phyloP scores from a whole-genome alignment of 495 filamentous ascomycete genomes.

The Tetracladium marchalianum region DNA sequence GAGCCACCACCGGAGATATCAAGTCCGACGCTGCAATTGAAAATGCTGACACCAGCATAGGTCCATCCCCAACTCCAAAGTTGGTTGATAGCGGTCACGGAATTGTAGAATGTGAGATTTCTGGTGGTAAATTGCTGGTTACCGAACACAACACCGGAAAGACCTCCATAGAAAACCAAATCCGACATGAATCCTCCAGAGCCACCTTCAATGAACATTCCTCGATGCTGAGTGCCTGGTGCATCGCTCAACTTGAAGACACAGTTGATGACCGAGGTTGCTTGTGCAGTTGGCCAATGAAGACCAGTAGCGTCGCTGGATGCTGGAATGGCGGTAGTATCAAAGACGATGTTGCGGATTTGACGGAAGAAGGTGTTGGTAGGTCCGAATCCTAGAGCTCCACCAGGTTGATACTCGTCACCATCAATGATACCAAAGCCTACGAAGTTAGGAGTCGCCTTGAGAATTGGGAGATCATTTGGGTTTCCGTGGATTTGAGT shows the following conservation, averaged over 20 bases:
- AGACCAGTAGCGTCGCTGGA: constrained; percentile 32
- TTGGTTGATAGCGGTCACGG: constrained; percentile 42
- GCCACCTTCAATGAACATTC: constrained; percentile 67
- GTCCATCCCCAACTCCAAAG: constrained; percentile 43
- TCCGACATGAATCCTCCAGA: constrained; percentile 62
- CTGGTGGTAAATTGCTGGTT: constrained; percentile 55
- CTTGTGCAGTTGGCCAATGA: constrained; percentile 77
- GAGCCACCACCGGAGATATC: constrained; percentile 45
- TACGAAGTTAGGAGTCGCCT: constrained; percentile 52
- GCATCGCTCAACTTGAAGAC: constrained; percentile 60
- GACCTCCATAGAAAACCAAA: constrained; percentile 60
- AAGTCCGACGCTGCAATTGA: constrained; percentile 52
- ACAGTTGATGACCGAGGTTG: constrained; percentile 69
- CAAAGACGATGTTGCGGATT: constrained; percentile 68
- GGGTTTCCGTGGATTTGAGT: constrained; percentile 64
- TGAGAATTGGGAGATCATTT: constrained; percentile 50
- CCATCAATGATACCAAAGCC: constrained; percentile 60
- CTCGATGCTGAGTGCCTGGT: constrained; percentile 47
- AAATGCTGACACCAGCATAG: constrained; percentile 42
- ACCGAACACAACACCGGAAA: constrained; percentile 52
- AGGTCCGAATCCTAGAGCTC: constrained; percentile 35
- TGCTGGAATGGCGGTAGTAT: constrained; percentile 50
- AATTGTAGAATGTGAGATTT: constrained; percentile 40
- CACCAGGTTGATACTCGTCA: constrained; percentile 49
- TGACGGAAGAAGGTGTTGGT: constrained; percentile 77